A percentile compares a stretch with the other conserved stretches of the same genome.
These are phyloP conservation scores for Phymatotrichopsis omnivora DNA, from an alignment of 2,329 filamentous ascomycete genomes.

Conservation along the genomic window DNA sequence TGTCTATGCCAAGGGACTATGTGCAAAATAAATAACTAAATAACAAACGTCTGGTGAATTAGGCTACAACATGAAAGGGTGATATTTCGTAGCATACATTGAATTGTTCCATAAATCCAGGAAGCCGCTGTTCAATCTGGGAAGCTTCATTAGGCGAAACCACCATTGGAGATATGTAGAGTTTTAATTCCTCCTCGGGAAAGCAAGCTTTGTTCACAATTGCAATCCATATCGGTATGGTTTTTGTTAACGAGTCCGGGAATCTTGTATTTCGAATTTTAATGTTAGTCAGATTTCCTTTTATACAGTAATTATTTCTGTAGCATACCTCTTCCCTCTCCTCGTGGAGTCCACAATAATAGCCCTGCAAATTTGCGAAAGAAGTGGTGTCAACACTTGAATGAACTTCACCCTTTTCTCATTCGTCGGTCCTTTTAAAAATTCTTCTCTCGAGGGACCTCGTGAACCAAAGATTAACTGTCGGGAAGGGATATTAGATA, in stretches of 20 bases:
- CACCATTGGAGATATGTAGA: constrained; percentile 62
- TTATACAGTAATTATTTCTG: not conserved
- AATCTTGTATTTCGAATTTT: constrained; percentile 41
- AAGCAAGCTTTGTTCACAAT: constrained; percentile 76
- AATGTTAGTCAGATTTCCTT: constrained; percentile 1
- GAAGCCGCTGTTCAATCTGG: constrained; percentile 60
- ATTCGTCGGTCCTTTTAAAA: too few relatives aligned
- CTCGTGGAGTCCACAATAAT: constrained; percentile 90
- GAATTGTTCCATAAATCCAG: constrained; percentile 44
- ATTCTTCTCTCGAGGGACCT: too few relatives aligned
- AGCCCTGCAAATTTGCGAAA: constrained; percentile 40
- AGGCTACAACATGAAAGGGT: not conserved
- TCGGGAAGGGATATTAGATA: constrained; percentile 15
- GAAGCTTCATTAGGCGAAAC: constrained; percentile 66
- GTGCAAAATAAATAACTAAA: not conserved
- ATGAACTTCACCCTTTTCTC: too few relatives aligned
- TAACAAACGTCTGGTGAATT: not conserved
- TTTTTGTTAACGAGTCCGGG: constrained; percentile 90
- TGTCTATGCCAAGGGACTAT: constrained; percentile 50
- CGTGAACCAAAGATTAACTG: too few relatives aligned
- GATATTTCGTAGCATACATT: constrained; percentile 35
- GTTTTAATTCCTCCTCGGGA: constrained; percentile 44
- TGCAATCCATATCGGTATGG: constrained; percentile 84
- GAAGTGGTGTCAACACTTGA: constrained; percentile 1
- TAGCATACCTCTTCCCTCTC: constrained; percentile 58